Percentiles rank a stretch among this genome's conserved stretches.
phyloP scores from a whole-genome alignment of 2,329 filamentous ascomycete species.

The Hypoxylon sp. region DNA sequence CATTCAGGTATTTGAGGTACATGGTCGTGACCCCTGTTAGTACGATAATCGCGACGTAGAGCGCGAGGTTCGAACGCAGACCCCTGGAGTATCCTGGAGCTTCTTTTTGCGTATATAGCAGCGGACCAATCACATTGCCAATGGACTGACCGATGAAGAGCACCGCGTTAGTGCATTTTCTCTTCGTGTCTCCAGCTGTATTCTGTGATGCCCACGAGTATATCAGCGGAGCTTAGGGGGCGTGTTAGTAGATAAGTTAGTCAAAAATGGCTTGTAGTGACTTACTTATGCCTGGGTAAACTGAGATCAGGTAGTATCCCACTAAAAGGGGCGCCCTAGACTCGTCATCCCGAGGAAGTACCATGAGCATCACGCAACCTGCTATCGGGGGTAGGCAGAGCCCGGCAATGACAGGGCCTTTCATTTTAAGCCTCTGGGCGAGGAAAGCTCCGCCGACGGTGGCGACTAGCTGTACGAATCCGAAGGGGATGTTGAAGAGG shows the following conservation, averaged over 20 bases:
- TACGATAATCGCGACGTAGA: slow-evolving; percentile 72
- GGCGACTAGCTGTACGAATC: slow-evolving; percentile 68
- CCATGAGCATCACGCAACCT: slow-evolving; percentile 50
- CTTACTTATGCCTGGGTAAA: slow-evolving; percentile 70
- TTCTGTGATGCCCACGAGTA: slow-evolving; percentile 74
- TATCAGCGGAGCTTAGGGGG: slow-evolving; percentile 66
- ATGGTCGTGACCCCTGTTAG: slow-evolving; percentile 58
- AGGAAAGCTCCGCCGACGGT: slow-evolving; percentile 68
- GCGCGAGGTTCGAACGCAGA: slow-evolving; percentile 70
- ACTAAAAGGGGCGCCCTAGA: slow-evolving; percentile 58
- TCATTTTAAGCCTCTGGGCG: slow-evolving; percentile 64
- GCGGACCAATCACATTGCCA: slow-evolving; percentile 77
- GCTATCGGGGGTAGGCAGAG: slow-evolving; percentile 51
- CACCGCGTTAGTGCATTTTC: slow-evolving; percentile 74
- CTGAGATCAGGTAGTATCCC: slow-evolving; percentile 61
- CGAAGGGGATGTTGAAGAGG: slow-evolving; percentile 69
- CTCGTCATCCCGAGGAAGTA: slow-evolving; percentile 42
- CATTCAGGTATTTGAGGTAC: slow-evolving; percentile 44
- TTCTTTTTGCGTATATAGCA: slow-evolving; percentile 73
- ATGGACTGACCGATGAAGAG: slow-evolving; percentile 76
- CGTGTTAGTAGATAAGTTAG: slow-evolving; percentile 18
- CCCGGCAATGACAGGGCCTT: slow-evolving; percentile 62
- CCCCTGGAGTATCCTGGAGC: slow-evolving; percentile 70
- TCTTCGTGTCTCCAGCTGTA: slow-evolving; percentile 78
- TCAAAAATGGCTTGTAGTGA: neutral